Conservation (phyloP, 305 asterid species). For the Lippia alba region DNA sequence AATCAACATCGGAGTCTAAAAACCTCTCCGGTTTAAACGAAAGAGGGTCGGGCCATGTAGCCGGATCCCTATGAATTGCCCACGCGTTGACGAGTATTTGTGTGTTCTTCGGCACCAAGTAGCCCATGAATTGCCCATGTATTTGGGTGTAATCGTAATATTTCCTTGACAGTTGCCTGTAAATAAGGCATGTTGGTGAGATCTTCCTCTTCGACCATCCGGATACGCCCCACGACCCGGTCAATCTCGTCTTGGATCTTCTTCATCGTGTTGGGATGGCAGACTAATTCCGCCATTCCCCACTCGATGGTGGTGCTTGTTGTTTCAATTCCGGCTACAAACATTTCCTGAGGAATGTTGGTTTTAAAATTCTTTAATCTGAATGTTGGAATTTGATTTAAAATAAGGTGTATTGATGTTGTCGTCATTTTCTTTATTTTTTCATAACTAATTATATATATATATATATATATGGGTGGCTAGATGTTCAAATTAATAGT, state of each 20-base stretch:
- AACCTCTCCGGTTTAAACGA: conserved; percentile 42
- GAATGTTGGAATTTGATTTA: too few species aligned
- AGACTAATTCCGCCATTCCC: neutral
- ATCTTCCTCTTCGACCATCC: conserved; percentile 15
- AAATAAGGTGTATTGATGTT: too few species aligned
- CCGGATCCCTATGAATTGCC: conserved; percentile 35
- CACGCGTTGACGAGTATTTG: conserved; percentile 29
- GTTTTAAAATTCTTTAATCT: too few species aligned
- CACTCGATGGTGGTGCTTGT: neutral
- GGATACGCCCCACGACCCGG: conserved; percentile 22
- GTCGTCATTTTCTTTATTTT: too few species aligned
- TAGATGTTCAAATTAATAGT: too few species aligned
- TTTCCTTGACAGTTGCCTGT: conserved; percentile 20
- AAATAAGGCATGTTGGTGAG: conserved; percentile 4
- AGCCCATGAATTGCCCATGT: too few species aligned
- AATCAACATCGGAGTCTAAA: conserved; percentile 24
- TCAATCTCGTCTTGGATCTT: conserved; percentile 21
- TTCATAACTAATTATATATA: too few species aligned
- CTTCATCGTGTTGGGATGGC: conserved; percentile 12
- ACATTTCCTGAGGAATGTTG: too few species aligned
- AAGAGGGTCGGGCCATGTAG: conserved; percentile 30
- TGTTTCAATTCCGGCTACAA: too few species aligned
- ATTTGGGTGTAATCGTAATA: conserved; percentile 14
- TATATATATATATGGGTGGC: too few species aligned
- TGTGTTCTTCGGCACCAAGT: conserved; percentile 21